phyloP scores from a whole-genome alignment of 2,329 filamentous ascomycete genomes.

The Trichoderma sp. region DNA sequence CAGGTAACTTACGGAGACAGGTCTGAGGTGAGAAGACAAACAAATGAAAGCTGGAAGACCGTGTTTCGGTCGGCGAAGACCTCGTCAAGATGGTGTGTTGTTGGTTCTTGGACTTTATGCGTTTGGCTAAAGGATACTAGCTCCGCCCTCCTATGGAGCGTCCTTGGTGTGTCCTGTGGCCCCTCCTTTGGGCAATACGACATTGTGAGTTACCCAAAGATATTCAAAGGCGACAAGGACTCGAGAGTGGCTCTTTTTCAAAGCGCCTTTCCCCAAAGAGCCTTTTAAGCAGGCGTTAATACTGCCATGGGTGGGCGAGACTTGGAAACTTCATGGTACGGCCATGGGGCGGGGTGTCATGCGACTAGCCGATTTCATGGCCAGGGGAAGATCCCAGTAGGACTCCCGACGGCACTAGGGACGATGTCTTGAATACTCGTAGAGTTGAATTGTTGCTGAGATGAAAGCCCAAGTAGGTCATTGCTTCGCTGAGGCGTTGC shows the following conservation, averaged over 20 bases:
- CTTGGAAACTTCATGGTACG: background rate
- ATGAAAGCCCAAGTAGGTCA: background rate
- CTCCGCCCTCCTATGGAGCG: constrained; percentile 4
- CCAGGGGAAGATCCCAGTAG: background rate
- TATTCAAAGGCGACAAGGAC: background rate
- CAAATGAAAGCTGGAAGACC: background rate
- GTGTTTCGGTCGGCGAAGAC: background rate
- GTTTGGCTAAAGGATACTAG: constrained; percentile 6
- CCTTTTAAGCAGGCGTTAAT: constrained; percentile 8
- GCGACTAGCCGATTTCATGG: background rate
- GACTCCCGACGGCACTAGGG: background rate
- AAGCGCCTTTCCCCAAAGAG: background rate
- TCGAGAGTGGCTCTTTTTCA: background rate
- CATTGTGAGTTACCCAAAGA: constrained; percentile 2
- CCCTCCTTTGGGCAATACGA: background rate
- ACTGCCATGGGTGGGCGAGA: background rate
- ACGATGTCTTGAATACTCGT: background rate
- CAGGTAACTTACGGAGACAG: background rate
- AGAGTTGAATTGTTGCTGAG: background rate
- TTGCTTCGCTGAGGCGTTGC: background rate
- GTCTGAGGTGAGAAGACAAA: background rate
- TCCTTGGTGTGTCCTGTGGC: background rate
- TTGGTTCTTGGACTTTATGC: constrained; percentile 16
- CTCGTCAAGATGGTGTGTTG: constrained; percentile 19
- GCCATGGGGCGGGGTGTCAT: background rate